Base-by-base conservation (phyloP, 2,329 filamentous ascomycete species). In the Aspergillus sergii region DNA sequence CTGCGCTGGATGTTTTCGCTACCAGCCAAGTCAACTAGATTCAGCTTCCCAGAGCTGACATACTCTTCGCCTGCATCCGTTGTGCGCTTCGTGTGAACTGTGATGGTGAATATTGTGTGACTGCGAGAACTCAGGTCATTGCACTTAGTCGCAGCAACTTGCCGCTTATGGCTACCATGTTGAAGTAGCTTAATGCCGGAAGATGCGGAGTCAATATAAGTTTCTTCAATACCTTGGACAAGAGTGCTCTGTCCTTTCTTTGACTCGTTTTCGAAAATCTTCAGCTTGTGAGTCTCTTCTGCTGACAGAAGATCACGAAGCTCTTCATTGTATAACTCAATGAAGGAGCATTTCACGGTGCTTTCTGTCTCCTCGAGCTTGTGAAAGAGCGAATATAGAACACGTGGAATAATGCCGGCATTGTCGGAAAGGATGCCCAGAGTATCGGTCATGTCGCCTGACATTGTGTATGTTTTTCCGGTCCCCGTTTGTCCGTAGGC, bases 71-170 rank as follows among this genome's bases (percentile, higher is more conserved):
- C 94, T 64, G 90, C 88, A 55, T 96, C 92, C 2, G 88, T 88
- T 0, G 88, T 88, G 65, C 91, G 89, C 78, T 96, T 97, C 72
- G 93, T 90, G 74, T 94, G 93, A 0, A 94, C 92, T 0, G 94
- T 97, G 64, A 99, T 92, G 9, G 95, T 98, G 75, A 99, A 99
- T 26, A 99, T 91, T 0, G 95, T 99, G 75, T 99, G 96, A 81
- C 94, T 97, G 77, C 95, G 89, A 71, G 94, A 97, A 79, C 94
- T 97, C 60, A 98, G 87, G 72, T 99, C 95, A 76, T 99, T 99
- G 86, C 95, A 99, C 79, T 98, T 98, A n/a, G 95, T 99, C 4
- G 96, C 93, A 7, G 95, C 96, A n/a, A 99, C 95, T 78, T 99
- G 95, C 57, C 95, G 91, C 79, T 94, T 96, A 80, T 95, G 85